A percentile compares a stretch with the other conserved stretches of the same genome.
These are phyloP conservation scores for Apiotrichum sp. DNA, from an alignment of 1,284 basidiomycete species.

Conservation along the genomic window DNA sequence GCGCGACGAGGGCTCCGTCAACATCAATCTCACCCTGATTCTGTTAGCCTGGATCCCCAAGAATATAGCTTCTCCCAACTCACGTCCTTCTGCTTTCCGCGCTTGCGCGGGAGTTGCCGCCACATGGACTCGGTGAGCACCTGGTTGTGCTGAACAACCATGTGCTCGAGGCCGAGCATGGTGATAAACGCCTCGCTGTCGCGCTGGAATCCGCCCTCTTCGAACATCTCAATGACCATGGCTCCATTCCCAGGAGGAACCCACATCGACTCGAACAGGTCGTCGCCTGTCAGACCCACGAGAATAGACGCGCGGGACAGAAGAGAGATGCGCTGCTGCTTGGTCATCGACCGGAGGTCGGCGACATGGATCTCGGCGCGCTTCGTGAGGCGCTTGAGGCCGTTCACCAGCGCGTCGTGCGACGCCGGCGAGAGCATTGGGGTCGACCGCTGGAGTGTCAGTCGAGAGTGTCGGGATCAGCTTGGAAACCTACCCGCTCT, in stretches of 20 bases:
- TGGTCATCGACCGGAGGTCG: conserved; percentile 27
- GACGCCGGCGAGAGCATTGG: conserved; percentile 19
- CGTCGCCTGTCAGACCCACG: conserved; percentile 29
- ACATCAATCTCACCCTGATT: neutral
- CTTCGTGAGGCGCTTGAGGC: conserved; percentile 30
- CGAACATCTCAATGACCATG: conserved; percentile 27
- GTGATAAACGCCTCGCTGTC: conserved; percentile 29
- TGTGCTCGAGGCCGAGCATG: conserved; percentile 29
- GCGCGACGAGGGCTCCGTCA: conserved; percentile 17
- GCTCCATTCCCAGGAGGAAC: conserved; percentile 27
- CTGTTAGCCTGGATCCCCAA: neutral
- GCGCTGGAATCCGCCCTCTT: conserved; percentile 26
- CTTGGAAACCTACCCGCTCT: conserved; percentile 26
- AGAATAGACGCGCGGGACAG: conserved; percentile 34
- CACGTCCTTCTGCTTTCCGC: conserved; percentile 3
- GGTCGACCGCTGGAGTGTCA: conserved; percentile 3
- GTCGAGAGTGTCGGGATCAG: no score
- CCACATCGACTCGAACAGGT: conserved; percentile 31
- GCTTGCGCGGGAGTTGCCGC: neutral
- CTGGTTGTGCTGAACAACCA: conserved; percentile 24
- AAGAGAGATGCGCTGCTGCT: conserved; percentile 28
- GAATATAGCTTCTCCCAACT: neutral
- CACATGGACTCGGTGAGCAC: conserved; percentile 3
- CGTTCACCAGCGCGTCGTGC: conserved; percentile 28
- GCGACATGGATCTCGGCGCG: conserved; percentile 42